A percentile compares a stretch with the other conserved stretches of the same genome.
Conservation (phyloP, 1,139 yeast genomes). For the Sugiyamaella neomexicana region DNA sequence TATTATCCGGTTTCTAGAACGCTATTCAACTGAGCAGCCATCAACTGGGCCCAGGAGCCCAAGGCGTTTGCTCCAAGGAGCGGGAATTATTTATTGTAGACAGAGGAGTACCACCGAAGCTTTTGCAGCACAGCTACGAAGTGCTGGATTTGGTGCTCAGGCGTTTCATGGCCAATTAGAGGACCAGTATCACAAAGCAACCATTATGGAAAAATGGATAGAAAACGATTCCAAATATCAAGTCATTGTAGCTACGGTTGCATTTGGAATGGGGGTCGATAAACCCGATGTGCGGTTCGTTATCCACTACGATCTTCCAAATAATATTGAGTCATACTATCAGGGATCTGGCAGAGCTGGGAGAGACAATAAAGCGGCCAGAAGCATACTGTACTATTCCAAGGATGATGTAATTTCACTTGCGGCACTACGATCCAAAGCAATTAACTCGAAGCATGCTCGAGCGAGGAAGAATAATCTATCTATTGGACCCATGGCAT, state of each 20-base stretch:
- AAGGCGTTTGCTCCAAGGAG: constrained; percentile 23
- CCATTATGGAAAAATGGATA: constrained; percentile 69
- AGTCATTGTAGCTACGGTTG: constrained; percentile 68
- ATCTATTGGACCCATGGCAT: not conserved
- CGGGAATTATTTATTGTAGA: constrained; percentile 88
- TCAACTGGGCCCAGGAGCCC: not conserved
- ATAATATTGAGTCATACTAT: constrained; percentile 85
- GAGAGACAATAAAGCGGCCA: constrained; percentile 77
- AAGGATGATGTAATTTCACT: constrained; percentile 40
- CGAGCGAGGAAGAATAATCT: not conserved
- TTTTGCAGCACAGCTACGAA: constrained; percentile 58
- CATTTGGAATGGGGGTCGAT: constrained; percentile 97
- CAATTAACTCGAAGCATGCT: not conserved
- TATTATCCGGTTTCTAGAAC: constrained; percentile 54
- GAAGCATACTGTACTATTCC: constrained; percentile 56
- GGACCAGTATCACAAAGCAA: constrained; percentile 50
- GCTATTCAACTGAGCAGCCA: constrained; percentile 43
- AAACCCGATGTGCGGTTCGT: constrained; percentile 90
- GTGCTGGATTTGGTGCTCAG: constrained; percentile 60
- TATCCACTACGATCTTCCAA: constrained; percentile 77
- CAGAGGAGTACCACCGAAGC: constrained; percentile 80
- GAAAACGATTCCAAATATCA: constrained; percentile 32
- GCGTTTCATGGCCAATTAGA: constrained; percentile 83
- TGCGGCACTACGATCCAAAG: not conserved
- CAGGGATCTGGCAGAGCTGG: constrained; percentile 98